Percentiles rank a stretch among this genome's conserved stretches.
Conservation (phyloP, 352 stramenopile species). For the Hyphochytrium catenoides region DNA sequence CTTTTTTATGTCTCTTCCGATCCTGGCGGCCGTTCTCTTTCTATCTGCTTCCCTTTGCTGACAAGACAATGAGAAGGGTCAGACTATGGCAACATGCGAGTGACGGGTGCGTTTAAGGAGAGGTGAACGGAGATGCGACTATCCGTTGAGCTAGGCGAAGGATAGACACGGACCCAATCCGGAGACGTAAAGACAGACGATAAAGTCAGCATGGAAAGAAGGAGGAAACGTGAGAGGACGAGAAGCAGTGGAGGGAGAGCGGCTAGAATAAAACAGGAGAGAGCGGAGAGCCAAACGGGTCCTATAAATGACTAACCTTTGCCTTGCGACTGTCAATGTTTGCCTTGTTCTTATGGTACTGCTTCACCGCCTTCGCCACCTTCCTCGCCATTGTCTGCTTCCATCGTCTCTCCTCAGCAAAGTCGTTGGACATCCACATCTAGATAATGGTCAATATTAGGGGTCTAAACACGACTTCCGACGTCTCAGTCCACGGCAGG, state of each 20-base stretch:
- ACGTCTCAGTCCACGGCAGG: not conserved
- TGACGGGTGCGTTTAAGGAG: no score
- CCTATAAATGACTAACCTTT: conserved; percentile 12
- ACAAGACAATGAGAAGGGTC: not conserved
- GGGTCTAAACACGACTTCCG: not conserved
- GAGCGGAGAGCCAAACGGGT: not conserved
- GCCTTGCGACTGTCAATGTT: conserved; percentile 11
- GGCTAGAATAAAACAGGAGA: not conserved
- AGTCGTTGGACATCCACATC: conserved; percentile 80
- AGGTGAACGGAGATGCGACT: no score
- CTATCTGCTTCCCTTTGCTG: conserved; percentile 18
- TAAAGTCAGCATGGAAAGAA: not conserved
- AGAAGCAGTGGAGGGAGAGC: not conserved
- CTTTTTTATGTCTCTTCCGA: conserved; percentile 64
- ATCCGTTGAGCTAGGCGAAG: no score
- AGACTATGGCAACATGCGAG: no score
- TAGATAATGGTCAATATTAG: conserved; percentile 2
- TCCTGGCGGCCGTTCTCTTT: conserved; percentile 30
- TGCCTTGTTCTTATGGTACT: conserved; percentile 23
- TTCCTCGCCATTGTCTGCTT: conserved; percentile 42
- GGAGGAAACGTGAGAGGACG: not conserved
- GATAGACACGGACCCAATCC: conserved; percentile 10
- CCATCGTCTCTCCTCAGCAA: conserved; percentile 64
- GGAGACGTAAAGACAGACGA: not conserved
- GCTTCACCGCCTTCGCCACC: conserved; percentile 27